Base-by-base conservation (phyloP, 2,329 filamentous ascomycete species). In the Microcyclospora tardicrescens region DNA sequence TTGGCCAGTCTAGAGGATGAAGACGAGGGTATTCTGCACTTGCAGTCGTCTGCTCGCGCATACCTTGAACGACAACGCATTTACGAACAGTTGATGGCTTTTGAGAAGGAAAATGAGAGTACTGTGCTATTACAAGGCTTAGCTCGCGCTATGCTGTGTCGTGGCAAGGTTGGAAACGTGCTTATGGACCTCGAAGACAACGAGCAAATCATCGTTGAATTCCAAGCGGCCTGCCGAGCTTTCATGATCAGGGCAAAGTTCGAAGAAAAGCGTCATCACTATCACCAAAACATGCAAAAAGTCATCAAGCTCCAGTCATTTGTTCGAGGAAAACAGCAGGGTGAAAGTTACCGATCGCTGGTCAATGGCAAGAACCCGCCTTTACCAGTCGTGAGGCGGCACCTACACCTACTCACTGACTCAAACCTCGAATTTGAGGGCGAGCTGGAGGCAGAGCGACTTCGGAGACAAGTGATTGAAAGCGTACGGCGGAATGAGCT, bases 341-440 rank as follows among this genome's bases (percentile, higher is more conserved):
- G 91, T 37, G 85, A 98, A 62, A 91, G 91, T 2, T 98, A 98
- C 69, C 95, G 94, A 72, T 94, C 84, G 58, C 71, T 98, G 47
- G 96, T 87, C 2, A 87, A 79, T 27, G 93, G 91, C 43, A 95
- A 94, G 65, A 96, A 96, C 56, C 91, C 91, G 16, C 91, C 91
- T 0, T 86, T 98, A 42, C 85, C 85, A 30, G 94, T 93, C 0
- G 84, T 98, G 57, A 95, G 96, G 68, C 93, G 93, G 58, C 98
- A 98, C 58, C 86, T 98, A 2, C 91, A 98, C 60, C 71, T 98
- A 29, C 77, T 98, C 41, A 98, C 96, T 54, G 91, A 98, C 61
- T 96, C 86, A 54, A 89, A 95, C 56, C 94, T 98, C 53, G 91
- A 98, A 58, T 98, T 98, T 62, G 93, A 98, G 57, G 89, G 96